Conservation (phyloP, 257 asterid genomes). For the Ophiorrhiza pumila region DNA sequence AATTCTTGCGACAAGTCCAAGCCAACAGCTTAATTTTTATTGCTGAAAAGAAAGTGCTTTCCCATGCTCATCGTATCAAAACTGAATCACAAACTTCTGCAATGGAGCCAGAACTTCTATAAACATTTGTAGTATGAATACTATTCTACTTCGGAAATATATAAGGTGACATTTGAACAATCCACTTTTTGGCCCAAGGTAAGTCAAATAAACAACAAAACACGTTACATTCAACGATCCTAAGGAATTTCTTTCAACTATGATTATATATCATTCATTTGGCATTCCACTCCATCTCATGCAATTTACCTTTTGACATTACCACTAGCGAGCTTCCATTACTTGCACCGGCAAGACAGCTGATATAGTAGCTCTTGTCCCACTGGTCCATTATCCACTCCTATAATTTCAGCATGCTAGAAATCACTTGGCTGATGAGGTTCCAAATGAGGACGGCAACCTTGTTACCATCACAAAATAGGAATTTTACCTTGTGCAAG, state of each 20-base stretch:
- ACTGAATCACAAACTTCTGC: not conserved
- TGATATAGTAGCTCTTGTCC: slow-evolving; percentile 46
- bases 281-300: not conserved
- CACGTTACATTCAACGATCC: not conserved
- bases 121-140: not conserved
- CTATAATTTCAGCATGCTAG: slow-evolving; percentile 21
- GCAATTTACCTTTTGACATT: slow-evolving; percentile 44
- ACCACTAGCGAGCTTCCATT: slow-evolving; percentile 45
- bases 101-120: not conserved
- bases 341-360: slow-evolving; percentile 42
- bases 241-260: not conserved
- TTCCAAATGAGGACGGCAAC: not conserved
- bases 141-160: not conserved
- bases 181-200: not conserved
- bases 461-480: not conserved
- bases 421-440: not conserved
- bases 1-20: too few species aligned
- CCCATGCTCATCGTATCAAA: not conserved
- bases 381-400: slow-evolving; percentile 53
- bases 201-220: not conserved
- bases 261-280: not conserved
- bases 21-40: not conserved
- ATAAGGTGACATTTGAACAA: not conserved
- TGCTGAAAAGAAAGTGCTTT: not conserved
- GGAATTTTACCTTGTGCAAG: slow-evolving; percentile 39